Evolutionary conservation across 2,329 filamentous ascomycete genomes (phyloP), one percentile per base, ranked within the genome.

Genomic region (Huntiella bhutanensis): DNA sequence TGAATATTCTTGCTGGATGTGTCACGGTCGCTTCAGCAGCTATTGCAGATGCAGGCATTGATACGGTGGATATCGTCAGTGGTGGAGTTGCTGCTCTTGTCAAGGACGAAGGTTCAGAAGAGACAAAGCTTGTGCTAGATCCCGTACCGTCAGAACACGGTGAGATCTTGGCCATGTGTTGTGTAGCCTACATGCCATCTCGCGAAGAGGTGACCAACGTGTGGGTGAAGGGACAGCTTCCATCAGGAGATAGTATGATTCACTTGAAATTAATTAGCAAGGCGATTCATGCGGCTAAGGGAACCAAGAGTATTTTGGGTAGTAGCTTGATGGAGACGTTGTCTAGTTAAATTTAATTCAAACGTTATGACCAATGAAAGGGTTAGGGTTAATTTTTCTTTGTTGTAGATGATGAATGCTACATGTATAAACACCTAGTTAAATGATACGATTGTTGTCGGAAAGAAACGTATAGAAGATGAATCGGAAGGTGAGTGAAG

Each of bases 1-100:
- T 96, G 83, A 91, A 83, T 59, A 82, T 94, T 39, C 66, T 98
- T 15, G 80, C 85, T 19, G 85, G 85, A 1, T 95, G 87, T 58
- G 86, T 98, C 54, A 96, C 86, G 0, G 88, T 92, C 47, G 85
- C 88, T 7, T 87, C 86, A 46, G 88, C 88, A 7, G 91, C 91
- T 11, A 77, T 98, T 57, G 82, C 82, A 2, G 91, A 98, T 64
- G 91, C 91, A 1, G 86, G 86, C 6, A 95, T 98, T 51, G 91
- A 98, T 58, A 95, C 86, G 58, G 79, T 96, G 41, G 91, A 95
- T 63, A 73, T 88, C 32, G 80, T 95, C 13, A 75, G 82, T 28
- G 91, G 87, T 7, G 91, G 91, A 22, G 84, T 96, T 36, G 86
- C 88, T 28, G 88, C 85, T 3, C 62, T 93, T 41, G 77, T 91